Evolutionary conservation across 75 land plant genomes (phyloP), one percentile per base, ranked within the genome.

Genomic region (Selaginella moellendorffii): DNA sequence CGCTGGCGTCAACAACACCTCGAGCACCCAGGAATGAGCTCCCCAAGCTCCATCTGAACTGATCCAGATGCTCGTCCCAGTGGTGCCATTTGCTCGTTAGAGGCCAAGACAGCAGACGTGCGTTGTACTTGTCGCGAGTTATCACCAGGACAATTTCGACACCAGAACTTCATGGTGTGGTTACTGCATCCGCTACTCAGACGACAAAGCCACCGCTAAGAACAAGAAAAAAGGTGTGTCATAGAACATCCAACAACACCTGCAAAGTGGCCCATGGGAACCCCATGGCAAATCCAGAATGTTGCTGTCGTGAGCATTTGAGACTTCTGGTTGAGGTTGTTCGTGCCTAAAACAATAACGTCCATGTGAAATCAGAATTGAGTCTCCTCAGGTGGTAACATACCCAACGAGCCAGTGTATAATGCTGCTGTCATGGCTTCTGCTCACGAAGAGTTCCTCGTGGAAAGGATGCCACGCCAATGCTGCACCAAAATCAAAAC

Each of bases 391-490:
- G n/a, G n/a, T n/a, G n/a, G n/a, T n/a, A n/a, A n/a, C n/a, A 72
- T 79, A 95, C 99, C 99, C 99, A 24, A 95, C 99, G 76, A 95
- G 83, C 99, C 99, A 95, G 70, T 95, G 97, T 46, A 89, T 80
- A 42, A 95, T 95, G 52, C 85, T 76, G 30, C 99, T 96, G 68
- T 95, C 99, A 69, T 74, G 84, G 70, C 99, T 89, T 27, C 99
- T 96, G 73, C 99, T 95, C 0, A 90, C 99, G 70, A 95, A 95
- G 42, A 90, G 87, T 29, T 95, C 99, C 72, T 95, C 99, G 68
- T 95, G 96, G 64, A 95, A 89, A 51, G 99, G 99, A 74, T 95
- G 99, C 99, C 99, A 95, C 30, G 99, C 97, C 80, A 95, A 71
- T 61, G 92, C 99, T 95, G 73, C 2, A 30, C 53, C 42, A 62